Base-by-base conservation (phyloP, 1,284 basidiomycete species). In the Ustilago nuda region DNA sequence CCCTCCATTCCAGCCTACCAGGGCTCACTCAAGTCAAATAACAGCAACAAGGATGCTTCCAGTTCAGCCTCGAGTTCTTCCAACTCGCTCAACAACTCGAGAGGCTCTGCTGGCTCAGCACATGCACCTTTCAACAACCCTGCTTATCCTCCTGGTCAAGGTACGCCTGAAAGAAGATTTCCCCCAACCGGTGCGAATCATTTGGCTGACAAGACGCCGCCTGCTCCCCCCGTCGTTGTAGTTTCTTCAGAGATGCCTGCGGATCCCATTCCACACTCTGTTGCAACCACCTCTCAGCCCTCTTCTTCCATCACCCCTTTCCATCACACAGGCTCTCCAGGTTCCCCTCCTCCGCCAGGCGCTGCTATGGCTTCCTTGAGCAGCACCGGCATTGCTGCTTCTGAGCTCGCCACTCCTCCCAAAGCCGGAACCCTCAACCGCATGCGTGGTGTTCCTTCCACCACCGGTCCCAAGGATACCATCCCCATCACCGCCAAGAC, bases 401-500 rank as follows among this genome's bases (percentile, higher is more conserved):
- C 61, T 53, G 80, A 77, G 48, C 66, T 74, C 33, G 79, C 72
- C 4, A 72, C 69, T n/a, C 76, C 80, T 53, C 82, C 82, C 57
- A 82, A 82, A 45, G 76, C 72, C 33, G 82, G 80, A 27, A 55
- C 77, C n/a, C 69, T 82, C 66, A 81, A 78, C 45, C 65, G 82
- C 32, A 64, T 83, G 52, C 69, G 75, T 43, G 81, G 77, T 62
- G 76, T 64, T 19, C 67, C 61, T 52, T 72, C 63, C 64, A 76
- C 61, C 51, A 50, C 55, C 32, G 82, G 72, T 23, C 76, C 84
- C 35, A 85, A 83, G 65, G 84, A 85, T 52, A 85, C 79, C 48
- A 83, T 85, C 41, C 83, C 83, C 37, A 76, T 82, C 61, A 79
- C 79, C 37, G 61, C 73, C 55, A 82, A 83, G 66, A 84, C 84